Conservation (phyloP, 805 yeast species). For the Clavispora fructus region DNA sequence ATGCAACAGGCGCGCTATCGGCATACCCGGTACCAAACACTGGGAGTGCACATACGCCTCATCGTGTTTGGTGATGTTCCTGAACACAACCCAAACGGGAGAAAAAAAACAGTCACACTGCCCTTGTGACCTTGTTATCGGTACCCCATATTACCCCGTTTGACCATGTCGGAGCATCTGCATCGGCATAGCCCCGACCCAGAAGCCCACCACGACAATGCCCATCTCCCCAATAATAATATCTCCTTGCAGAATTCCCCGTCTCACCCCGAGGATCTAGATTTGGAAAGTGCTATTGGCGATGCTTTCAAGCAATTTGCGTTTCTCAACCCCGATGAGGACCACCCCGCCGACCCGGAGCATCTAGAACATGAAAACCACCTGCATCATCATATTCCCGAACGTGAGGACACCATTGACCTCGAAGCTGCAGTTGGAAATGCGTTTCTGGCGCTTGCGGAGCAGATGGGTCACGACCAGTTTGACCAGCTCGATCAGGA, state of each 20-base stretch:
- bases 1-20: background rate
- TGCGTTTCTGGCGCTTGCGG: background rate
- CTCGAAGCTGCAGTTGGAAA: conserved; percentile 1
- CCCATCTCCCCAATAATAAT: background rate
- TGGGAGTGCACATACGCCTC: conserved; percentile 2
- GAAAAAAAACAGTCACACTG: conserved; percentile 18
- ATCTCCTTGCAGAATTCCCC: background rate
- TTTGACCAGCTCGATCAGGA: background rate
- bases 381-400: background rate
- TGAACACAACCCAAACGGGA: background rate
- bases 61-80: background rate
- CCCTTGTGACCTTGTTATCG: conserved; percentile 14
- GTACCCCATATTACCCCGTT: conserved; percentile 7
- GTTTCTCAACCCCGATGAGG: conserved; percentile 5
- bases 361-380: conserved; percentile 1
- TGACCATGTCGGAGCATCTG: background rate
- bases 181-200: conserved; percentile 3
- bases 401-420: background rate
- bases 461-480: background rate
- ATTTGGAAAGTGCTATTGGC: conserved; percentile 31
- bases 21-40: background rate
- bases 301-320: conserved; percentile 33
- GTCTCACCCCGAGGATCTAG: conserved; percentile 6
- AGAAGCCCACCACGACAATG: background rate
- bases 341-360: conserved; percentile 1